Conservation (phyloP, 768 basidiomycete species). For the Mycena alexandri region DNA sequence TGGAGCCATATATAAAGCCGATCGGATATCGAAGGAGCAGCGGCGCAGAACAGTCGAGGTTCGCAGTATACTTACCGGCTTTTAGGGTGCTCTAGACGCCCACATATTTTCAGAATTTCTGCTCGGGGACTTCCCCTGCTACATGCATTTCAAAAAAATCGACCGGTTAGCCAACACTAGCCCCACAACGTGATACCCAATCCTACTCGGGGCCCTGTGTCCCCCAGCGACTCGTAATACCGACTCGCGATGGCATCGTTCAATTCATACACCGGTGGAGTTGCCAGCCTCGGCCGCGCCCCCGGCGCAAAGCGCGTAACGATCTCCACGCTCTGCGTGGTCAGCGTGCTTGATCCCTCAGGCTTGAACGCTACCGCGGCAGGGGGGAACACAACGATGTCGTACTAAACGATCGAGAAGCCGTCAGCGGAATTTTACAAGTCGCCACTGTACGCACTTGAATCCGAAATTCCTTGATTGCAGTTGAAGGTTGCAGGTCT, state of each 20-base stretch:
- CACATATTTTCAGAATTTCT: no score
- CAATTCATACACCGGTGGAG: conserved; percentile 2
- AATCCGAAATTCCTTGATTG: conserved; percentile 15
- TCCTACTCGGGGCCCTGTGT: background rate
- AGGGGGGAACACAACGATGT: conserved; percentile 24
- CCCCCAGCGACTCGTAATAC: conserved; percentile 13
- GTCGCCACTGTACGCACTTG: conserved; percentile 9
- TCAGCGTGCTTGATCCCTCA: conserved; percentile 3
- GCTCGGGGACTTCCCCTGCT: no score
- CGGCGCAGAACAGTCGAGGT: no score
- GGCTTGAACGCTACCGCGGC: conserved; percentile 23
- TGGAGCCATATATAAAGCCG: no score
- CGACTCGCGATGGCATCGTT: conserved; percentile 1
- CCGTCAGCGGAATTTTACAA: background rate
- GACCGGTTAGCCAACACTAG: no score
- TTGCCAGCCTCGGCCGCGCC: background rate
- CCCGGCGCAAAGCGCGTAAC: conserved; percentile 28
- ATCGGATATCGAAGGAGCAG: no score
- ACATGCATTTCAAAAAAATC: no score
- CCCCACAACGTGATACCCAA: background rate
- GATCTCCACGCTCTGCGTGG: conserved; percentile 27
- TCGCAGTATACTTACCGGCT: no score
- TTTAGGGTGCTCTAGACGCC: no score
- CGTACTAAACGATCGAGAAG: conserved; percentile 8
- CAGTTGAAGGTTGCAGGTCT: conserved; percentile 24